Conservation (phyloP, 2,329 filamentous ascomycete genomes). For the Fusarium setosum region DNA sequence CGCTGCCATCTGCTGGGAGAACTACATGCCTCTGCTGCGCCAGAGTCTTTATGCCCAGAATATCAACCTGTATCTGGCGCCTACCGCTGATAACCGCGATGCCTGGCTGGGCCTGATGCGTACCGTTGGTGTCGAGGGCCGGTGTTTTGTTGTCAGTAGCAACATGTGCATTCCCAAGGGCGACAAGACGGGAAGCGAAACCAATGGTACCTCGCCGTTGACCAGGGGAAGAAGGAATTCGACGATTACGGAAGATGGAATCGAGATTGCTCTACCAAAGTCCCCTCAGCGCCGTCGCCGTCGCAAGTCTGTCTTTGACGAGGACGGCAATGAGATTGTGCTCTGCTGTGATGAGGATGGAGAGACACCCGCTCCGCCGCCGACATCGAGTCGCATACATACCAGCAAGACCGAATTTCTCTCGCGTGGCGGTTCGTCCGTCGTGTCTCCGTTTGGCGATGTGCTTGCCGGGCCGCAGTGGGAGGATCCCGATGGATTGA, state of each 20-base stretch:
- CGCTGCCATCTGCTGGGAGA: slow-evolving; percentile 95
- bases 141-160: slow-evolving; percentile 86
- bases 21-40: slow-evolving; percentile 91
- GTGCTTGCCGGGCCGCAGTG: slow-evolving; percentile 84
- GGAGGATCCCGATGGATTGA: slow-evolving; percentile 78
- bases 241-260: slow-evolving; percentile 57
- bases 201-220: slow-evolving; percentile 3
- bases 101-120: slow-evolving; percentile 87
- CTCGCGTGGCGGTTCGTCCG: slow-evolving; percentile 83
- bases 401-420: slow-evolving; percentile 60
- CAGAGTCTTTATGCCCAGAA: slow-evolving; percentile 90
- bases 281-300: slow-evolving; percentile 42
- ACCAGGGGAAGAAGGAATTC: slow-evolving; percentile 46
- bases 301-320: slow-evolving; percentile 59
- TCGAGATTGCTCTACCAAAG: slow-evolving; percentile 58
- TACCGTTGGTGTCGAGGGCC: slow-evolving; percentile 83
- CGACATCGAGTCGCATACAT: slow-evolving; percentile 9
- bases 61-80: slow-evolving; percentile 90
- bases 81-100: slow-evolving; percentile 86
- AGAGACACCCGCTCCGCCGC: slow-evolving; percentile 4
- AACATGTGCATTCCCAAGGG: slow-evolving; percentile 78
- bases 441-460: slow-evolving; percentile 83
- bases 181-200: background rate
- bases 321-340: slow-evolving; percentile 67
- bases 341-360: slow-evolving; percentile 49